Evolutionary conservation across 2,329 filamentous ascomycete species (phyloP).

Genomic region (Plenodomus tracheiphilus): DNA sequence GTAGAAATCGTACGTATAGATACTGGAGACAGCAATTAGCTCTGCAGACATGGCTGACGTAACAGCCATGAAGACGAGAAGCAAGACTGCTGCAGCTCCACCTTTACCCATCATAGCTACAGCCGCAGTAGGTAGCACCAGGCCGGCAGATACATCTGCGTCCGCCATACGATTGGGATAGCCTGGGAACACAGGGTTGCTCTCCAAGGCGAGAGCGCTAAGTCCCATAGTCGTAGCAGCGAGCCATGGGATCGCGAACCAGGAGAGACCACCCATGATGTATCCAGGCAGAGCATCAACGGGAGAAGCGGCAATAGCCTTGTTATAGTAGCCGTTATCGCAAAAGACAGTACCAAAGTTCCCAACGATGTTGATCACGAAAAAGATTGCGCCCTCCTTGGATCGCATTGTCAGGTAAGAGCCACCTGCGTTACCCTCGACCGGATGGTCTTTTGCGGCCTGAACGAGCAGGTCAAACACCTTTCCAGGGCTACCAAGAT

Average conservation of each 20-base stretch:
- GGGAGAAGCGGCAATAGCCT: conserved; percentile 84
- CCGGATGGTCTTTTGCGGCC: conserved; percentile 67
- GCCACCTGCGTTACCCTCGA: conserved; percentile 74
- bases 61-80: conserved; percentile 54
- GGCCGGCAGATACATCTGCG: conserved; percentile 28
- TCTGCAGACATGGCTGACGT: conserved; percentile 51
- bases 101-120: conserved; percentile 36
- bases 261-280: conserved; percentile 47
- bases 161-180: conserved; percentile 40
- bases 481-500: conserved; percentile 72
- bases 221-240: conserved; percentile 54
- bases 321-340: conserved; percentile 84
- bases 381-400: conserved; percentile 81
- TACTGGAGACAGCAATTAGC: conserved; percentile 73
- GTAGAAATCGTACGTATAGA: conserved; percentile 87
- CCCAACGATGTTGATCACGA: conserved; percentile 85
- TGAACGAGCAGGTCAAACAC: conserved; percentile 81
- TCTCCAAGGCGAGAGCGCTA: conserved; percentile 48
- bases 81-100: conserved; percentile 33
- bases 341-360: conserved; percentile 84
- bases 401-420: conserved; percentile 89
- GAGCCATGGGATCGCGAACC: conserved; percentile 54
- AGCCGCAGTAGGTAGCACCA: conserved; percentile 37
- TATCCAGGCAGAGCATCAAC: conserved; percentile 79
- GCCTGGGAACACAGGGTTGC: conserved; percentile 48